phyloP scores from a whole-genome alignment of 106 monocot genomes.

The Apostasia shenzhenica region DNA sequence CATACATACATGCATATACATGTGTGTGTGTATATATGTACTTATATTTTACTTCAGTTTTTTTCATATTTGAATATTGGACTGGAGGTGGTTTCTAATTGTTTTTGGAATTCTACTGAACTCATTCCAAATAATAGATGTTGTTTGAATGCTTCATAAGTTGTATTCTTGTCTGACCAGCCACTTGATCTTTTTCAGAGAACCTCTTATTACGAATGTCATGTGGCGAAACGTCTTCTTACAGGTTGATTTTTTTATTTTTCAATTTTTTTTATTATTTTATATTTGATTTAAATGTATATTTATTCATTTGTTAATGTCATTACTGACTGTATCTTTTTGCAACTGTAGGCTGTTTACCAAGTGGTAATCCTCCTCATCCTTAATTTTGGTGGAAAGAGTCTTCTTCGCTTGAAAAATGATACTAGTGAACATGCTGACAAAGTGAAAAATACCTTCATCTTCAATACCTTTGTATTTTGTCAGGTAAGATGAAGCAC shows the following conservation, averaged over 20 bases:
- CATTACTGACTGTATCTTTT: not conserved
- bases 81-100: too few relatives aligned
- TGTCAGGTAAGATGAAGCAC: conserved; percentile 54
- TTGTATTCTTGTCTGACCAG: not conserved
- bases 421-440: conserved; percentile 46
- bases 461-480: conserved; percentile 90
- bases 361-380: conserved; percentile 69
- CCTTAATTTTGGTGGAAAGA: conserved; percentile 69
- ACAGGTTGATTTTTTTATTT: conserved; percentile 35
- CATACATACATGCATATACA: too few relatives aligned
- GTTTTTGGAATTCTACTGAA: too few relatives aligned
- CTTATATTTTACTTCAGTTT: too few relatives aligned
- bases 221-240: conserved; percentile 92
- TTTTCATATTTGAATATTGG: too few relatives aligned
- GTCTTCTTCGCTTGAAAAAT: conserved; percentile 43
- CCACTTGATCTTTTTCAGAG: conserved; percentile 28
- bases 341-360: conserved; percentile 53
- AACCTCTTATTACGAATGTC: conserved; percentile 68
- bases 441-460: conserved; percentile 72
- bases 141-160: not conserved
- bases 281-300: not conserved
- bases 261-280: not conserved
- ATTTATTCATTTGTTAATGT: not conserved
- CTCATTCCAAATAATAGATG: not conserved
- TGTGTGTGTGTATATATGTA: too few relatives aligned